These are phyloP conservation scores for Penicillium psychrosexuale DNA, from an alignment of 2,329 filamentous ascomycete species.

Conservation along the genomic window DNA sequence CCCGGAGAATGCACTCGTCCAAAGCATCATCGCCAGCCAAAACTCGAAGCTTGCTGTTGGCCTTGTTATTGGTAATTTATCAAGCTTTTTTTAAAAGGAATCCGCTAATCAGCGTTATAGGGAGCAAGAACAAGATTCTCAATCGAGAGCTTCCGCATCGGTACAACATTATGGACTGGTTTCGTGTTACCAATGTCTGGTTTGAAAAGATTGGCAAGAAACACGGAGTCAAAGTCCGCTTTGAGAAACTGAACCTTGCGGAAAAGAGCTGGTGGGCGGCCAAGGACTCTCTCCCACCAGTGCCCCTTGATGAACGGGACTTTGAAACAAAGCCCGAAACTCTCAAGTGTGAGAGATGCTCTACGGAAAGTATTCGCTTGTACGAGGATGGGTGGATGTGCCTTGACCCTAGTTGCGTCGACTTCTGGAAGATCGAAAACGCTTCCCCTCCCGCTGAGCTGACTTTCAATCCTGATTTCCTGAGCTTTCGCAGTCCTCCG, in stretches of 20 bases:
- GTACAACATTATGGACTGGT: constrained; percentile 67
- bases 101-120: constrained; percentile 38
- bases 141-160: constrained; percentile 53
- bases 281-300: constrained; percentile 27
- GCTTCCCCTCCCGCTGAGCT: constrained; percentile 29
- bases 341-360: constrained; percentile 44
- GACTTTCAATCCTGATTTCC: constrained; percentile 56
- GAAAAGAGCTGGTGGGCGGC: constrained; percentile 60
- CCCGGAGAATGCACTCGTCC: constrained; percentile 39
- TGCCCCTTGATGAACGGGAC: constrained; percentile 31
- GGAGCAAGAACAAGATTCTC: constrained; percentile 51
- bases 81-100: background rate
- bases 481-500: constrained; percentile 53
- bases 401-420: constrained; percentile 49
- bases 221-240: constrained; percentile 56
- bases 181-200: constrained; percentile 68
- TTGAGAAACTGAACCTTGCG: constrained; percentile 60
- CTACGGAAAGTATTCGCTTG: constrained; percentile 30
- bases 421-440: constrained; percentile 54
- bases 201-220: constrained; percentile 51
- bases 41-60: constrained; percentile 51
- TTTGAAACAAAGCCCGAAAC: constrained; percentile 23
- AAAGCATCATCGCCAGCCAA: constrained; percentile 49
- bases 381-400: constrained; percentile 58
- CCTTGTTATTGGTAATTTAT: constrained; percentile 51